Base-by-base conservation (phyloP, 78 protist genomes). In the Dictyostelium brefeldianum region DNA sequence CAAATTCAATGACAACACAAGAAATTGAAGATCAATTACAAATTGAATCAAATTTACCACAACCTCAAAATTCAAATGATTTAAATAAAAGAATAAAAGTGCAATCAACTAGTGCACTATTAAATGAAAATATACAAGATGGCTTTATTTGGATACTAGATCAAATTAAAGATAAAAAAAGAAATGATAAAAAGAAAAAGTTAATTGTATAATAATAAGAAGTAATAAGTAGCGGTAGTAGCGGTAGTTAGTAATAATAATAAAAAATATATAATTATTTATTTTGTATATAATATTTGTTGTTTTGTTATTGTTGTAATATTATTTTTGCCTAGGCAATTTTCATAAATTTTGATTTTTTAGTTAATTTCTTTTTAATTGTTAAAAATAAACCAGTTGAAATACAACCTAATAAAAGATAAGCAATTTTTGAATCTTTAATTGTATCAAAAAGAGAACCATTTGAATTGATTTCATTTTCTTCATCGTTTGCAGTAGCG, bases 21-120 rank as follows among this genome's bases (percentile, higher is more conserved):
- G 96, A 94, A 84, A 82, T 94, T 78, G 75, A 69, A 14, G 90
- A 85, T 46, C 41, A 73, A 31, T 59, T 94, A 14, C 91, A 89
- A 27, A 90, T 94, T 18, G 43, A 80, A 5, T 73, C 89, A 48
- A 67, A 89, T 57, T 62, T 25, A 62, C 71, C 71, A 62, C 41
- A 41, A 62, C 71, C 71, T 10, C 71, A 62, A 62, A 62, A 62
- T 62, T 27, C 71, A 4, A n/a, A 22, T 9, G 71, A 62, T 11
- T 62, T 50, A 78, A 91, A 94, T 57, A 80, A 94, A 80, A 83
- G 89, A 50, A 89, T 94, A 89, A 90, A 80, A 50, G 57, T 89
- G 7, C 36, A 50, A 6, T 29, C 74, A 43, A 89, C 92, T n/a
- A 80, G 83, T 22, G 94, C 96, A 51, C 6, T 89, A 31, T 77